Conservation (phyloP, 345 rosid genomes). For the Eucalyptus victrix region DNA sequence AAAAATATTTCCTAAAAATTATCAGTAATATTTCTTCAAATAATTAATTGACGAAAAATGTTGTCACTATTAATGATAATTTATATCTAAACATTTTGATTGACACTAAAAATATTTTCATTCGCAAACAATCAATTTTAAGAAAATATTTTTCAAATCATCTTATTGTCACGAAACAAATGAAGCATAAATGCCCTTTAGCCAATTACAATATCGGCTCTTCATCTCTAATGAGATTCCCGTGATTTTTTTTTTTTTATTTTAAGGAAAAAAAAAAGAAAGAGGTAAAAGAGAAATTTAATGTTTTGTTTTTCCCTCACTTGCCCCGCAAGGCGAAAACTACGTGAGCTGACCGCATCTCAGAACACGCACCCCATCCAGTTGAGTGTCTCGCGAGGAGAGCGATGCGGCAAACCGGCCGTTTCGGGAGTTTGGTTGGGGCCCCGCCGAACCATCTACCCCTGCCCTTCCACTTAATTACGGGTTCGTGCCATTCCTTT, state of each 20-base stretch:
- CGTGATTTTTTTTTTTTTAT: neutral
- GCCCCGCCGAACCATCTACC: neutral
- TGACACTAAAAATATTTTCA: too few species aligned
- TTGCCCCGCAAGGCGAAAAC: neutral
- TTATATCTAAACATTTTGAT: neutral
- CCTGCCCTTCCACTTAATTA: neutral
- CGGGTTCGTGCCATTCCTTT: neutral
- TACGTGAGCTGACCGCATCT: neutral
- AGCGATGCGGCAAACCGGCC: neutral
- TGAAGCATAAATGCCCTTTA: neutral
- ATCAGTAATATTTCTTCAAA: neutral
- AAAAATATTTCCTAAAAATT: neutral
- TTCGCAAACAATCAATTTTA: too few species aligned
- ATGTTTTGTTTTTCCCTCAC: neutral
- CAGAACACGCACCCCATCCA: neutral
- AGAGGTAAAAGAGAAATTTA: neutral
- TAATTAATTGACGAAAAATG: fast-evolving
- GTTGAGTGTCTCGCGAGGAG: neutral
- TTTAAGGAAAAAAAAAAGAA: neutral
- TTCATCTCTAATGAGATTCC: neutral
- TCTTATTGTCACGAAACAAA: neutral
- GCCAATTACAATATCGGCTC: neutral
- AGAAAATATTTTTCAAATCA: too few species aligned
- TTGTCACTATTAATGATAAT: too few species aligned
- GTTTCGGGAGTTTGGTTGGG: neutral